A percentile compares a stretch with the other conserved stretches of the same genome.
phyloP scores from a whole-genome alignment of 495 filamentous ascomycete species.

The Niebla homalea region DNA sequence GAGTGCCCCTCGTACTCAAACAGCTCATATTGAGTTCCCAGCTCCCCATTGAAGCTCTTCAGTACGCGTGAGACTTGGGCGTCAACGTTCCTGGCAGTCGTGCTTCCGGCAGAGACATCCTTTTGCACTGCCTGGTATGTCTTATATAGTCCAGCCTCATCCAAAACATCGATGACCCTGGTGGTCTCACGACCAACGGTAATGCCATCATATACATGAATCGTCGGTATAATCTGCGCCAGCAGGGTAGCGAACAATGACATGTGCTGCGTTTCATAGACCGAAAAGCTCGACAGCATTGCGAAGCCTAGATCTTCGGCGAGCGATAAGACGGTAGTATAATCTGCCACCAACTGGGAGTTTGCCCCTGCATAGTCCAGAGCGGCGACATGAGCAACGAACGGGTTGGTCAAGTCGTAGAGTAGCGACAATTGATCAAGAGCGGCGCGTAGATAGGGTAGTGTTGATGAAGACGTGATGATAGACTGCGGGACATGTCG shows the following conservation, averaged over 20 bases:
- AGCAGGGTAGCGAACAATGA: slow-evolving; percentile 75
- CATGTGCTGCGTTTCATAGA: slow-evolving; percentile 92
- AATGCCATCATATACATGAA: slow-evolving; percentile 90
- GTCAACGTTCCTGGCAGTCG: slow-evolving; percentile 59
- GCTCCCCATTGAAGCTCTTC: slow-evolving; percentile 73
- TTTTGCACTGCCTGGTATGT: slow-evolving; percentile 58
- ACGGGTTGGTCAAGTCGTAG: slow-evolving; percentile 79
- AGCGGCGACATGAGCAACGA: slow-evolving; percentile 89
- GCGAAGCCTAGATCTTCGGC: slow-evolving; percentile 88
- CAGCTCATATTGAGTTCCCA: slow-evolving; percentile 80
- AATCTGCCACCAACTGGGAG: slow-evolving; percentile 69
- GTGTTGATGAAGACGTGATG: slow-evolving; percentile 67
- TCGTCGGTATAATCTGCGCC: slow-evolving; percentile 62
- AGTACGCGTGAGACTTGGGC: slow-evolving; percentile 64
- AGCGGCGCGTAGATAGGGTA: slow-evolving; percentile 67
- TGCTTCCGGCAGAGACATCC: slow-evolving; percentile 39
- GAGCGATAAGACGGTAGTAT: slow-evolving; percentile 62
- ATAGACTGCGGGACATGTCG: slow-evolving; percentile 82
- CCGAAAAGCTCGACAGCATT: slow-evolving; percentile 70
- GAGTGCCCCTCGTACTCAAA: slow-evolving; percentile 93
- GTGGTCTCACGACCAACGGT: slow-evolving; percentile 74
- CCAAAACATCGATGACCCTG: slow-evolving; percentile 71
- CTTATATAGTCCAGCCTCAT: slow-evolving; percentile 53
- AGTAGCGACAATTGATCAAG: slow-evolving; percentile 82
- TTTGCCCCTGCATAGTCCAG: slow-evolving; percentile 63